These are phyloP conservation scores for Prunus mume DNA, from an alignment of 306 rosid species.

Conservation along the genomic window DNA sequence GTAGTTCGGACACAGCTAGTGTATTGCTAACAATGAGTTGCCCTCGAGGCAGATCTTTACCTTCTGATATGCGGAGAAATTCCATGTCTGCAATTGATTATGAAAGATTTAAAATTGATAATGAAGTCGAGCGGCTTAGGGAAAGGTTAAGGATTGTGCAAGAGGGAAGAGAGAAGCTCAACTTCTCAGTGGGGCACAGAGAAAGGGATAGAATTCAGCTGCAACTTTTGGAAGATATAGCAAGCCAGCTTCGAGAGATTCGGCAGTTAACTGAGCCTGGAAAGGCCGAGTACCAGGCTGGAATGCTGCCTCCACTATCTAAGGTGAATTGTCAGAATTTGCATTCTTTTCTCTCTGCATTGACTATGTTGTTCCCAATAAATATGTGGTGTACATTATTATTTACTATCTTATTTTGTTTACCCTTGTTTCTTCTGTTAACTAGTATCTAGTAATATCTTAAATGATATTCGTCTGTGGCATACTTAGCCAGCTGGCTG, in stretches of 20 bases:
- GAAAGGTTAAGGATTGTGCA: slow-evolving; percentile 44
- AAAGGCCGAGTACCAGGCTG: slow-evolving; percentile 35
- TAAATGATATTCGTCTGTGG: not conserved
- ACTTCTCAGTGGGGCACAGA: slow-evolving; percentile 30
- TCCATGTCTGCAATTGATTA: slow-evolving; percentile 50
- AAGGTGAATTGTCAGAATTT: slow-evolving; percentile 27
- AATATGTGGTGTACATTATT: not conserved
- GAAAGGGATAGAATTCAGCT: slow-evolving; percentile 38
- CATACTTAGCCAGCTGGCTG: not conserved
- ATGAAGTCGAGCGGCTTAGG: slow-evolving; percentile 51
- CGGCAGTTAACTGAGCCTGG: slow-evolving; percentile 34
- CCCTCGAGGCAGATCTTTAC: slow-evolving; percentile 18
- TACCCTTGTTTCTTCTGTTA: not conserved
- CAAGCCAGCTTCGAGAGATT: slow-evolving; percentile 41
- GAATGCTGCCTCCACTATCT: slow-evolving; percentile 38
- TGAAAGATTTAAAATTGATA: slow-evolving; percentile 47
- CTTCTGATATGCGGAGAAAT: slow-evolving; percentile 34
- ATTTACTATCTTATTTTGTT: not conserved
- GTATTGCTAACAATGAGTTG: slow-evolving; percentile 28
- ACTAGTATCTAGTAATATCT: not conserved
- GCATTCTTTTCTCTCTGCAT: not conserved
- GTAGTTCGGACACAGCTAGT: slow-evolving; percentile 24
- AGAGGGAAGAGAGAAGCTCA: slow-evolving; percentile 51
- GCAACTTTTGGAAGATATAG: slow-evolving; percentile 39
- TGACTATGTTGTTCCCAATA: not conserved